These are phyloP conservation scores for Lecanicillium sp. DNA, from an alignment of 2,329 filamentous ascomycete genomes.

Conservation along the genomic window DNA sequence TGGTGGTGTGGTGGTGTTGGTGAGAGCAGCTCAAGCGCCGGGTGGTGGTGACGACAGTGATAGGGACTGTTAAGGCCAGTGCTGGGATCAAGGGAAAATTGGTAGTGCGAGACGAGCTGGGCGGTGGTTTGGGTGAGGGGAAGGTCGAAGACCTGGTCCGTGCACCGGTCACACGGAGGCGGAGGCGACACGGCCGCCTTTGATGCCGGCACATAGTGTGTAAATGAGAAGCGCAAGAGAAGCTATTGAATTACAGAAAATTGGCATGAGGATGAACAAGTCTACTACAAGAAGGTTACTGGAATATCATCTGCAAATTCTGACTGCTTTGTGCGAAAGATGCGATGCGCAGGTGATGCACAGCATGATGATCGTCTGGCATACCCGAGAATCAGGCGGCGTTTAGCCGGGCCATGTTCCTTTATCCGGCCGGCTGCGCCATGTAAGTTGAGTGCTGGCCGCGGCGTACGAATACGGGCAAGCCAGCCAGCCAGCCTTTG, in stretches of 20 bases:
- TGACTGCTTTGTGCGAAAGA: no score
- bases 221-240: no score
- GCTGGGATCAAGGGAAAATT: constrained; percentile 31
- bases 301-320: no score
- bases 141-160: constrained; percentile 14
- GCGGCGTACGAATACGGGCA: no score
- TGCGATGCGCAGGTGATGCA: no score
- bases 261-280: no score
- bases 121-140: constrained; percentile 17
- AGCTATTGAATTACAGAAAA: no score
- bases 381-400: constrained; percentile 18
- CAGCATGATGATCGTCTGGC: constrained; percentile 11
- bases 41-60: constrained; percentile 12
- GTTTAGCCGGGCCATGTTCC: constrained; percentile 5
- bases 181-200: background rate
- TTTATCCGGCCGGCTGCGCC: background rate
- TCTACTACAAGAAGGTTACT: no score
- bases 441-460: no score
- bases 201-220: no score
- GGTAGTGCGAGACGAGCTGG: constrained; percentile 27
- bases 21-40: background rate
- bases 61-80: constrained; percentile 27
- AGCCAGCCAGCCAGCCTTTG: no score
- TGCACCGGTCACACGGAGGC: constrained; percentile 9
- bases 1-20: constrained; percentile 4